Conservation (phyloP, 192 early-diverging fungal species). For the Coemansia sp. region DNA sequence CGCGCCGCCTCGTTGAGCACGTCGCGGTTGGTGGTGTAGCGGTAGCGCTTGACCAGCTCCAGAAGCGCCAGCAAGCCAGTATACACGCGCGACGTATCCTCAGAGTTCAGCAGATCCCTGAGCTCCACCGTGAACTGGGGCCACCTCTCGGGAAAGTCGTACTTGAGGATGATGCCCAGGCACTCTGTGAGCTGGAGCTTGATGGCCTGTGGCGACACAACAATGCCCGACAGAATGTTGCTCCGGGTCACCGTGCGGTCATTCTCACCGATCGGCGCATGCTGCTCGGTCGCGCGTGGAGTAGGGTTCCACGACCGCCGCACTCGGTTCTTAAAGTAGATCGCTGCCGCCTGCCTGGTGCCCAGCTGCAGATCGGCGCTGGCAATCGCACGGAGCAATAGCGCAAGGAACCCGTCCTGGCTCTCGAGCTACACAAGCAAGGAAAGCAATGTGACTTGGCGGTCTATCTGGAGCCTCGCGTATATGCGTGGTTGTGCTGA, state of each 20-base stretch:
- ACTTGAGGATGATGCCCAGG: constrained; percentile 65
- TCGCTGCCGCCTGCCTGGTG: constrained; percentile 51
- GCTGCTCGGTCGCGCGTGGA: constrained; percentile 24
- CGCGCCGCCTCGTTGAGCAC: constrained; percentile 66
- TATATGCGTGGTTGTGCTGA: not conserved
- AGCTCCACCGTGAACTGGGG: constrained; percentile 65
- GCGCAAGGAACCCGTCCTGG: constrained; percentile 42
- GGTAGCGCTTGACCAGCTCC: constrained; percentile 75
- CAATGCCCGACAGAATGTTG: constrained; percentile 71
- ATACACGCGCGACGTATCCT: constrained; percentile 63
- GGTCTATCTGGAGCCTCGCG: constrained; percentile 1
- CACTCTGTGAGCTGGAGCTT: constrained; percentile 81
- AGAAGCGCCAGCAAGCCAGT: constrained; percentile 74
- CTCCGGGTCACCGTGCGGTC: constrained; percentile 67
- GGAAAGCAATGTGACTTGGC: not conserved
- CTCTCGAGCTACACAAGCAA: constrained; percentile 36
- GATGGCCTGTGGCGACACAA: constrained; percentile 61
- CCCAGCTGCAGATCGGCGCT: constrained; percentile 22
- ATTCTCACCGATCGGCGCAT: constrained; percentile 53
- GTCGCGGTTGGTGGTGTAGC: constrained; percentile 64
- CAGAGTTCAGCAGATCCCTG: constrained; percentile 56
- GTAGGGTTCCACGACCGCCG: constrained; percentile 59
- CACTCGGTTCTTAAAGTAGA: constrained; percentile 89
- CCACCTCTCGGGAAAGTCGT: constrained; percentile 80
- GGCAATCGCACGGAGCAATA: constrained; percentile 39